phyloP scores from a whole-genome alignment of 2,329 filamentous ascomycete genomes.

The Aspergillus pseudoviridinutans region DNA sequence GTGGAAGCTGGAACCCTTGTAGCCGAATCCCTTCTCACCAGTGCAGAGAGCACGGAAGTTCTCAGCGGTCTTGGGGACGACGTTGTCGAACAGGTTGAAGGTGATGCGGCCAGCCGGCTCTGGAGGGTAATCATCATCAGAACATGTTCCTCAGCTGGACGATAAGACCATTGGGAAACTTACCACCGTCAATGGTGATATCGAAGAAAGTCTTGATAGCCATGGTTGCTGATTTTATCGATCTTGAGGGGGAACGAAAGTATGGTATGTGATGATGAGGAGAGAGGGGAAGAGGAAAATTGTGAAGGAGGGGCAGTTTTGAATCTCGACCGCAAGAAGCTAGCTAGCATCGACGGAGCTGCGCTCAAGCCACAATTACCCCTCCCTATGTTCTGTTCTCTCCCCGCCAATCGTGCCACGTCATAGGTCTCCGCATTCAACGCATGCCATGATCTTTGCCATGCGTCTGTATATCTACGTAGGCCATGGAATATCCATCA shows the following conservation, averaged over 20 bases:
- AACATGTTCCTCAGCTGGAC: neutral
- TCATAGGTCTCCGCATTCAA: neutral
- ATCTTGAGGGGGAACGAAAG: neutral
- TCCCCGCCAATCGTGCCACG: neutral
- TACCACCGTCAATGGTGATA: neutral
- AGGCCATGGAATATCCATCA: neutral
- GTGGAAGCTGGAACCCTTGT: conserved; percentile 81
- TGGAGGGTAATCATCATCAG: conserved; percentile 32
- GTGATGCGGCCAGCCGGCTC: conserved; percentile 75
- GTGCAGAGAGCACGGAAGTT: conserved; percentile 87
- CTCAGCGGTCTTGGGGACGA: conserved; percentile 80
- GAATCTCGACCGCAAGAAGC: neutral
- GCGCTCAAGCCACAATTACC: neutral
- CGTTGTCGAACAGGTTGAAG: conserved; percentile 82
- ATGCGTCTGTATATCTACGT: neutral
- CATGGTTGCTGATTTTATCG: neutral
- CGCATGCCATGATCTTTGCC: neutral
- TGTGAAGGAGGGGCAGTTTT: neutral
- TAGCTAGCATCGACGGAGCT: neutral
- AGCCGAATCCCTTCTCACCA: conserved; percentile 75
- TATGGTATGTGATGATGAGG: neutral
- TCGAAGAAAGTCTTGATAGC: neutral
- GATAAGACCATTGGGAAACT: neutral
- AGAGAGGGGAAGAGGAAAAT: neutral
- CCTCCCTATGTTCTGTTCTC: neutral